Percentiles rank a stretch among this genome's conserved stretches.
Conservation (phyloP, 495 filamentous ascomycete species). For the Trichocladium uniseriatum region DNA sequence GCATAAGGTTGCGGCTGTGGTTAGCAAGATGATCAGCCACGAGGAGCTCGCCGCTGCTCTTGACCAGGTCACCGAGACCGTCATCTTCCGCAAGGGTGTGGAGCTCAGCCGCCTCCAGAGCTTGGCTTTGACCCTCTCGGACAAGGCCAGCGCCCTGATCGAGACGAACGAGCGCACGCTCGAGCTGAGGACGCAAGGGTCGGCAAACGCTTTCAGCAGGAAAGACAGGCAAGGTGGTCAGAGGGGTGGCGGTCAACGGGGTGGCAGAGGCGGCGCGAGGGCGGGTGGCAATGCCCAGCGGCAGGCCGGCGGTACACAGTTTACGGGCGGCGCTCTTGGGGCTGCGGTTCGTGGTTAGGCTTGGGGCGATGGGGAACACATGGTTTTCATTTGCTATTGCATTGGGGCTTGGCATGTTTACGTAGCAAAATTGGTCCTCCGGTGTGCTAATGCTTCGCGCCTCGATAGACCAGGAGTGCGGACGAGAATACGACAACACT, state of each 20-base stretch:
- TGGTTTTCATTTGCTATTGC: conserved; percentile 25
- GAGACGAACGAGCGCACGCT: conserved; percentile 95
- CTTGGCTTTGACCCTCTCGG: conserved; percentile 82
- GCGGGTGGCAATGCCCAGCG: conserved; percentile 43
- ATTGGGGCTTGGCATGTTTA: conserved; percentile 28
- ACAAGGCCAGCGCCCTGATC: conserved; percentile 92
- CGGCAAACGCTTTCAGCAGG: conserved; percentile 87
- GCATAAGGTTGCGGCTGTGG: conserved; percentile 84
- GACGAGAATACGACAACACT: conserved; percentile 13
- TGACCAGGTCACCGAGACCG: conserved; percentile 93
- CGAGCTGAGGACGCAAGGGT: conserved; percentile 93
- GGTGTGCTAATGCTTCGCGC: conserved; percentile 18
- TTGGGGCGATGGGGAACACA: conserved; percentile 8
- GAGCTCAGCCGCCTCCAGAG: conserved; percentile 94
- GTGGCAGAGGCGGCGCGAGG: conserved; percentile 57
- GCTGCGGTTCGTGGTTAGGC: conserved; percentile 44
- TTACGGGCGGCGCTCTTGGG: conserved; percentile 49
- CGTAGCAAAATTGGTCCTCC: conserved; percentile 20
- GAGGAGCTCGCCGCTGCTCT: conserved; percentile 93
- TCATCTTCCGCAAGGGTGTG: conserved; percentile 99
- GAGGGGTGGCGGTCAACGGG: conserved; percentile 54
- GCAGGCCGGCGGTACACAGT: conserved; percentile 50
- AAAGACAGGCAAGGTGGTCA: conserved; percentile 70
- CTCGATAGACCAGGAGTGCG: conserved; percentile 18
- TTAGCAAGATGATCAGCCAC: conserved; percentile 99